Evolutionary conservation across 495 filamentous ascomycete genomes (phyloP), one percentile per base, ranked within the genome.

Genomic region (Penicillium diatomitis): DNA sequence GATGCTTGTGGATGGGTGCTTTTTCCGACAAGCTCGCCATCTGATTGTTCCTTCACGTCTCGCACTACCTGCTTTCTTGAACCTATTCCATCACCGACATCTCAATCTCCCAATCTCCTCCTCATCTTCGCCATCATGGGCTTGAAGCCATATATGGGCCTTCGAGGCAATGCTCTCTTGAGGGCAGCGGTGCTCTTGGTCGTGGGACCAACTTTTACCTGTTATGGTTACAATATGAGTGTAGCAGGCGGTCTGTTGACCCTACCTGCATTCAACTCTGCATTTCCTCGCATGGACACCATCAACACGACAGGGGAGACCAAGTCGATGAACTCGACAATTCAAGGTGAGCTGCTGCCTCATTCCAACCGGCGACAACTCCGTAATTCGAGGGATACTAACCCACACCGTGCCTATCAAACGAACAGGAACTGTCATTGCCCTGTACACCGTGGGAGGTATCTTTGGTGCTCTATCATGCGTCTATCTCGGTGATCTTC

Each of bases 271-370:
- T 79, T 74, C 55, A 65, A 66, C 7, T 48, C 55, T 32, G 69
- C 69, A 32, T 80, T 80, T 41, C 77, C 76, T 3, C 48, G 67
- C 36, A 75, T 80, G 65, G 70, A 80, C 47, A 80, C 77, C 5
- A 57, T 75, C 10, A 61, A 70, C 54, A 69, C 68, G 6, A 52
- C 53, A 8, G 68, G 65, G 5, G 57, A 58, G 0, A 30, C 47
- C 34, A 47, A 65, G 31, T 47, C 55, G 32, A 57, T 66, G 6
- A 72, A 63, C 32, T 70, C 69, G 5, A 68, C 61, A 2, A 64
- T 74, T 37, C 68, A 76, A 60, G 68, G 71, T 67, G 32, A 33
- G 53, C 20, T 20, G 20, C 20, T 58, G 30, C 29, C 27, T 45
- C 7, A 3, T 2, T 20, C 35, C 6, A 32, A 32, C 20, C 0